A percentile compares a stretch with the other conserved stretches of the same genome.
phyloP scores from a whole-genome alignment of 2,329 filamentous ascomycete genomes.

The Orbilia oligospora region DNA sequence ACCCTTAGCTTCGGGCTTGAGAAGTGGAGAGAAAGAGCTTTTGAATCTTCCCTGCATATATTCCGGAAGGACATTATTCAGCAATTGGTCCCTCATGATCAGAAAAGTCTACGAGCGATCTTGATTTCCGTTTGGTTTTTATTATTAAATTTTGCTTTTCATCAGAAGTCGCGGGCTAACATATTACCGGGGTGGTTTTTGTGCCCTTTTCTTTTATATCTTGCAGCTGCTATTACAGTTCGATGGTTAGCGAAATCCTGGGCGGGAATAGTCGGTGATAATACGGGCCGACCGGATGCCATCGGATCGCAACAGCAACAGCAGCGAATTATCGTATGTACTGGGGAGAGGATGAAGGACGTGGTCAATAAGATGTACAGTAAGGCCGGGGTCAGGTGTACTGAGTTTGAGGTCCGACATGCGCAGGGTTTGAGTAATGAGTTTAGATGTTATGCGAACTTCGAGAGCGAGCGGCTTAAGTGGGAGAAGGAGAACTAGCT shows the following conservation, averaged over 20 bases:
- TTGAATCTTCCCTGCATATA: neutral
- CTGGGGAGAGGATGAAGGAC: slow-evolving; percentile 80
- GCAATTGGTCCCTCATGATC: slow-evolving; percentile 37
- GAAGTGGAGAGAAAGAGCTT: neutral
- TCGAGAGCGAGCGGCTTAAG: slow-evolving; percentile 74
- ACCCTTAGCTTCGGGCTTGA: neutral
- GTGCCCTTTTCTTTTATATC: slow-evolving; percentile 25
- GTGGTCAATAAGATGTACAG: slow-evolving; percentile 78
- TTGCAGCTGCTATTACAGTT: slow-evolving; percentile 78
- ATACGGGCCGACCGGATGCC: slow-evolving; percentile 53
- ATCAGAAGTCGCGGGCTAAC: slow-evolving; percentile 24
- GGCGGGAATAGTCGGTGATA: slow-evolving; percentile 61
- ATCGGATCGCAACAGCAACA: slow-evolving; percentile 58
- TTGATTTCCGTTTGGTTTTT: slow-evolving; percentile 10
- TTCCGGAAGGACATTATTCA: slow-evolving; percentile 9
- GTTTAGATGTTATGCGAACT: slow-evolving; percentile 85
- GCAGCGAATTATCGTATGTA: slow-evolving; percentile 76
- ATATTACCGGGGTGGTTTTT: slow-evolving; percentile 57
- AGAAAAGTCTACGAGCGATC: slow-evolving; percentile 43
- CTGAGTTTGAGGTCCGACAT: slow-evolving; percentile 78
- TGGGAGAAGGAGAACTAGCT: slow-evolving; percentile 66
- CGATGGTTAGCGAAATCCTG: slow-evolving; percentile 77
- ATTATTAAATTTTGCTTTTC: neutral
- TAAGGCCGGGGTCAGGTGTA: slow-evolving; percentile 75
- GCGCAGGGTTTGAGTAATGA: slow-evolving; percentile 83